Evolutionary conservation across 768 basidiomycete species (phyloP).

Genomic region (Candolleomyces efflorescens): DNA sequence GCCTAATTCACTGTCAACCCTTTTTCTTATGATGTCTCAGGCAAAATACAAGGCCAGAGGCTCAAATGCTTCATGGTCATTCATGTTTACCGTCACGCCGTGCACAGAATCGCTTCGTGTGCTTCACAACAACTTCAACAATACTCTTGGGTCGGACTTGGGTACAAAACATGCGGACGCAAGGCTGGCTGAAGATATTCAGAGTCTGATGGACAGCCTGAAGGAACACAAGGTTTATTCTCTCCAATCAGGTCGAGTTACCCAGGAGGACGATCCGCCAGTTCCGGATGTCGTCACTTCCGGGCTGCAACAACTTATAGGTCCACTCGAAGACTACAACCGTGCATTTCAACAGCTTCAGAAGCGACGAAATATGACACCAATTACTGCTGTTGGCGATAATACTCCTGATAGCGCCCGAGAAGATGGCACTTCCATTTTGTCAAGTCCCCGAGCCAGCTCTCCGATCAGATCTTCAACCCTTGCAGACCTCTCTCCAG

Average conservation of each 20-base stretch:
- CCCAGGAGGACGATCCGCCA: conserved; percentile 13
- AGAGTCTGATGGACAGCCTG: conserved; percentile 18
- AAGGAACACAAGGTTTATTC: conserved; percentile 18
- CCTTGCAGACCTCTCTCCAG: neutral
- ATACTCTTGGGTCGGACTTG: conserved; percentile 15
- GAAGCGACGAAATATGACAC: conserved; percentile 2
- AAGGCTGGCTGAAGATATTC: conserved; percentile 17
- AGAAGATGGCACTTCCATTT: neutral
- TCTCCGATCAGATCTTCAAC: neutral
- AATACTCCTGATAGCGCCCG: neutral
- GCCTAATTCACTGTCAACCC: neutral
- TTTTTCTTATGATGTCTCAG: conserved; percentile 1
- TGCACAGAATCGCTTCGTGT: conserved; percentile 19
- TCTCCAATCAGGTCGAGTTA: conserved; percentile 10
- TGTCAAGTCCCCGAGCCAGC: neutral
- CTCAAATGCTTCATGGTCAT: conserved; percentile 21
- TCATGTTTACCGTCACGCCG: conserved; percentile 21
- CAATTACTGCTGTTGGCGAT: neutral
- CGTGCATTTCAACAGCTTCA: conserved; percentile 8
- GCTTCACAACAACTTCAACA: conserved; percentile 15
- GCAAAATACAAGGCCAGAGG: conserved; percentile 22
- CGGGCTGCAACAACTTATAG: conserved; percentile 6
- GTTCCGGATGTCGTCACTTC: conserved; percentile 10
- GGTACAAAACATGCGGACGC: conserved; percentile 16
- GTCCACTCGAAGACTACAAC: conserved; percentile 9